Base-by-base conservation (phyloP, 306 rosid species). In the Neltuma alba region DNA sequence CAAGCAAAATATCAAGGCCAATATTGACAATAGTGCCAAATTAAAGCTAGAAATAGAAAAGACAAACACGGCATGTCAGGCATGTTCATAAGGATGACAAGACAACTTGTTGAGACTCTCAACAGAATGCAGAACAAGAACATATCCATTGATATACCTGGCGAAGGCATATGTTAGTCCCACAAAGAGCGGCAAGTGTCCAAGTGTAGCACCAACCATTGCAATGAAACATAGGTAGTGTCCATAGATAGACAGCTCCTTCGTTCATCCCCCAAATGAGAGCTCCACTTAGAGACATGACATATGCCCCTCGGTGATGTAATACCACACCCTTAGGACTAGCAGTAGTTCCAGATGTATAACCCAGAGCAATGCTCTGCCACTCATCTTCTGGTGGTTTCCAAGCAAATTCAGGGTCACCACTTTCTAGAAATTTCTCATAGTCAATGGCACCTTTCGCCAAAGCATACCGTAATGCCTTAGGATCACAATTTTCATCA, bases 301-400 rank as follows among this genome's bases (percentile, higher is more conserved):
- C 76, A 83, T 93, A 91, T 1, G 99, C 97, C 72, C 99, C 99
- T 13, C 99, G 89, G 79, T 95, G 99, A 81, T 89, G 89, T 81
- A 95, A 88, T 6, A 95, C 97, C 73, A 95, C 99, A 21, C 99
- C 99, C 83, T 95, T 95, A 6, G 99, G 99, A 81, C 97, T 95
- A 67, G 99, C 90, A 8, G 99, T 95, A 21, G 98, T 95, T 13
- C 98, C 99, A 21, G 99, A 95, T 15, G 99, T 95, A 87, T 95
- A 95, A 68, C 98, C 98, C 87, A 95, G 84, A 71, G 98, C 54
- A 83, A 95, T 93, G 89, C 99, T 95, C 86, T 91, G 98, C 97
- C 99, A 95, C 91, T 95, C 99, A 87, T 95, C 99, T 79, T 88
- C 89, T 11, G 99, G 99, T 33, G 98, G 92, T 69, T 88, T 84